Base-by-base conservation (phyloP, 345 rosid genomes). In the Dovyalis caffra region DNA sequence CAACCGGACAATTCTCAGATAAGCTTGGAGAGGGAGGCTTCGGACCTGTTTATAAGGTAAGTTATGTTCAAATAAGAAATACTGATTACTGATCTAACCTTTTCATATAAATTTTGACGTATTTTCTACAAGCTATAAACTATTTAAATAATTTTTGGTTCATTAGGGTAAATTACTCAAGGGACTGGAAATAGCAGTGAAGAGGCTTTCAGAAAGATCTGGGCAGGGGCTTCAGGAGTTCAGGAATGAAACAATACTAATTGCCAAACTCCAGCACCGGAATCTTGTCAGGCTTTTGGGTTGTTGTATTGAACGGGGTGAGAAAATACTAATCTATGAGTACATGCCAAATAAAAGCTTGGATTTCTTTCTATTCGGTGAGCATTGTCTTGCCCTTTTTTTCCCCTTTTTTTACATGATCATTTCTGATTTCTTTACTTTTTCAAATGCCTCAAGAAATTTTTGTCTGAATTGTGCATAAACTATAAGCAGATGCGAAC, bases 251-350 rank as follows among this genome's bases (percentile, higher is more conserved):
- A 2, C 67, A 2, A 29, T 64, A 5, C 67, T 64, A 0, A 64
- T 64, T 31, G 67, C 67, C 67, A 64, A 64, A 64, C 67, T 64
- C 40, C 67, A 64, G 67, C 67, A 64, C 67, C 29, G 23, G 67
- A 64, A 64, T 64, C 40, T 64, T 29, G 67, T 64, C 32, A 15
- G 37, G 40, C 37, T 64, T 18, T 32, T 64, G 9, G 67, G 67
- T 33, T 64, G 37, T 38, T 64, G 67, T 32, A 64, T 5, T 29
- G 37, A 64, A 32, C 21, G 23, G 23, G 67, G 31, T 31, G 67
- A 64, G 11, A 64, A 64, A 11, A 64, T 64, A 12, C 37, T 64
- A 1, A 64, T 2, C 3, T 64, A 57, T 2, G n/a, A n/a, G n/a
- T n/a, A n/a, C n/a, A n/a, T n/a, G n/a, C n/a, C n/a, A n/a, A n/a